These are phyloP conservation scores for Saxispiralis lemnorum DNA, from an alignment of 495 filamentous ascomycete species.

Conservation along the genomic window DNA sequence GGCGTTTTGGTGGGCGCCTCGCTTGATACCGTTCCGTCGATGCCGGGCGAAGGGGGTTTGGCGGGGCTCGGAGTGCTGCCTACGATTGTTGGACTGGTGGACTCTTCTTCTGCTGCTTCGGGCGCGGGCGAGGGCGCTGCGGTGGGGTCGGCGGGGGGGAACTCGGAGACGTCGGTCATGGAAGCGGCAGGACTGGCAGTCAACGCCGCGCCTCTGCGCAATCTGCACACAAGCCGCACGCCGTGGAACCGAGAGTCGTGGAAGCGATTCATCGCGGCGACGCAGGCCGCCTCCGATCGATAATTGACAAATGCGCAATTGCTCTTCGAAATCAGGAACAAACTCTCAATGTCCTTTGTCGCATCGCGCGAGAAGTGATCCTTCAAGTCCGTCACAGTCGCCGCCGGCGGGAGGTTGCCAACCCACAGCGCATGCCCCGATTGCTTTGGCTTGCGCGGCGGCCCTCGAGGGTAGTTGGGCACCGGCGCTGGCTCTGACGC, in stretches of 20 bases:
- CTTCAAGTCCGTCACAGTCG: constrained; percentile 63
- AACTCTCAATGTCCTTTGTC: constrained; percentile 60
- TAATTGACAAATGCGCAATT: constrained; percentile 98
- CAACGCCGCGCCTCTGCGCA: constrained; percentile 42
- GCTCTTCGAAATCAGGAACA: constrained; percentile 92
- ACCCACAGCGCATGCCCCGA: constrained; percentile 93
- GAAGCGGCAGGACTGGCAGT: constrained; percentile 29
- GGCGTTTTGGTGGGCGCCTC: constrained; percentile 19
- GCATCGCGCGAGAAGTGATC: constrained; percentile 79
- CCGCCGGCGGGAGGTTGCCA: constrained; percentile 75
- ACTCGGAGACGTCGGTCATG: constrained; percentile 25
- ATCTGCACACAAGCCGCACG: constrained; percentile 75
- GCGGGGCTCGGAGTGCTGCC: not conserved
- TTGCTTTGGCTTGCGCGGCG: constrained; percentile 81
- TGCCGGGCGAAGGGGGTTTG: not conserved
- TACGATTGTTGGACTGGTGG: constrained; percentile 2
- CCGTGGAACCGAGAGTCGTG: constrained; percentile 85
- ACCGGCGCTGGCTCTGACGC: constrained; percentile 7
- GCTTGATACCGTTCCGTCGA: not conserved
- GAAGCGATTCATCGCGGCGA: constrained; percentile 62
- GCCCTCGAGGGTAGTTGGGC: constrained; percentile 50
- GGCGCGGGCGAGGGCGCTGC: not conserved
- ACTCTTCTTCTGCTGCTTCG: not conserved
- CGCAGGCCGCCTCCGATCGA: constrained; percentile 58
- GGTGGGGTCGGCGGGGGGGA: not conserved